These are phyloP conservation scores for Leptomonas seymouri DNA, from an alignment of 208 protist species.

Conservation along the genomic window DNA sequence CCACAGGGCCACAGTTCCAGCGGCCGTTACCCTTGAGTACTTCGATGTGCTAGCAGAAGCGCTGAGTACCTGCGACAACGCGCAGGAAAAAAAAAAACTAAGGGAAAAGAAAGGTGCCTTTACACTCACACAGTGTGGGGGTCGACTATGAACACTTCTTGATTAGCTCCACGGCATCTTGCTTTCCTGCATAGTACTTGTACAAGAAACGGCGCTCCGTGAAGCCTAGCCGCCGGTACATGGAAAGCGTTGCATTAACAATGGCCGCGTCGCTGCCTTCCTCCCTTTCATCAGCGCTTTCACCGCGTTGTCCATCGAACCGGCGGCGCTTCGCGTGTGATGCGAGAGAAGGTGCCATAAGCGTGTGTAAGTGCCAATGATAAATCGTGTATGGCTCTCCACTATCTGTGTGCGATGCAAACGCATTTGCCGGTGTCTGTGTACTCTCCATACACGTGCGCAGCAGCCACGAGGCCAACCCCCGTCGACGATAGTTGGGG, in stretches of 20 bases:
- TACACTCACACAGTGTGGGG: no score
- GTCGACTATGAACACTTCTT: conserved; percentile 10
- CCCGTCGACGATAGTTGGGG: conserved; percentile 34
- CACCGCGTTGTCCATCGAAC: neutral
- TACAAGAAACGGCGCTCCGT: conserved; percentile 44
- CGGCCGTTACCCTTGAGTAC: no score
- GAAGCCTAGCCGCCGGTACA: conserved; percentile 66
- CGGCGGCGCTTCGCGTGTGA: neutral
- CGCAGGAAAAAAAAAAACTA: no score
- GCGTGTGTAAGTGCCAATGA: conserved; percentile 78
- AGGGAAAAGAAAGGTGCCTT: no score
- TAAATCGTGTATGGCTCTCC: conserved; percentile 16
- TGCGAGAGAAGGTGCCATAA: conserved; percentile 19
- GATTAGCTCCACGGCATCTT: conserved; percentile 78
- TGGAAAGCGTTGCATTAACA: conserved; percentile 32
- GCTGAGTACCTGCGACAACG: no score
- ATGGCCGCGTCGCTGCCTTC: neutral
- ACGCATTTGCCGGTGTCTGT: conserved; percentile 6
- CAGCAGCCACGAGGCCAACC: conserved; percentile 46
- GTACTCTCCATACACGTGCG: conserved; percentile 15
- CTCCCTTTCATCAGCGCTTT: neutral
- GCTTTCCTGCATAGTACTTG: conserved; percentile 53
- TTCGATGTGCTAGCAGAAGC: no score
- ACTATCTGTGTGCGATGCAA: conserved; percentile 2
- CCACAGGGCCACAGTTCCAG: no score